Percentiles rank a stretch among this genome's conserved stretches.
Conservation (phyloP, 164 flowering plant genomes). For the Akebia trifoliata region DNA sequence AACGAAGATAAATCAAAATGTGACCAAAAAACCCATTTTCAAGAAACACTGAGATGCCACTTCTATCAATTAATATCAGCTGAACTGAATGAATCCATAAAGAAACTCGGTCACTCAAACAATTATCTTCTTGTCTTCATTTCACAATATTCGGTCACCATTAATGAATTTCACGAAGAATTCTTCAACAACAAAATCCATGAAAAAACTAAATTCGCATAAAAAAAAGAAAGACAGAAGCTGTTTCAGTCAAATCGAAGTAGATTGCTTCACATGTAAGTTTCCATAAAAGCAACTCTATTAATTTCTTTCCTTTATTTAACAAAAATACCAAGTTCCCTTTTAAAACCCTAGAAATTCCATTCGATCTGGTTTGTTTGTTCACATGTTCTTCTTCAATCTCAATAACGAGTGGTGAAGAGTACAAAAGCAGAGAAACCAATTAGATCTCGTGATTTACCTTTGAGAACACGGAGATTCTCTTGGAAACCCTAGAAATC, state of each 20-base stretch:
- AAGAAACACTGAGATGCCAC: neutral
- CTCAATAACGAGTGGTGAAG: too few species aligned
- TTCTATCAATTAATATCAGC: neutral
- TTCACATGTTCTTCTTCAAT: constrained; percentile 14
- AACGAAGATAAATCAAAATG: too few species aligned
- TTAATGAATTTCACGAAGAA: neutral
- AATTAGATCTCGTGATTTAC: neutral
- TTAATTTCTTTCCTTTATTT: neutral
- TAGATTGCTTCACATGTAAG: constrained; percentile 46
- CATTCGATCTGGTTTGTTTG: neutral
- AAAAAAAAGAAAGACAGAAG: neutral
- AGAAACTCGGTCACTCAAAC: too few species aligned
- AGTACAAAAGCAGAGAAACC: neutral
- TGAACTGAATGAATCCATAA: neutral
- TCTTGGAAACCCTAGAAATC: neutral
- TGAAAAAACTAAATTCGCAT: constrained; percentile 19
- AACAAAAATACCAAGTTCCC: neutral
- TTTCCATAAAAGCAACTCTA: constrained; percentile 18
- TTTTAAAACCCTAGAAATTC: neutral
- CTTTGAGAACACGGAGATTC: too few species aligned
- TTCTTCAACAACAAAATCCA: constrained; percentile 7
- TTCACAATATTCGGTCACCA: neutral
- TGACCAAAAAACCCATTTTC: neutral
- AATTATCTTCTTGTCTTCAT: too few species aligned
- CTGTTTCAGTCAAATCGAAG: constrained; percentile 12